Conservation (phyloP, 306 rosid genomes). For the Cotoneaster glaucophyllus region DNA sequence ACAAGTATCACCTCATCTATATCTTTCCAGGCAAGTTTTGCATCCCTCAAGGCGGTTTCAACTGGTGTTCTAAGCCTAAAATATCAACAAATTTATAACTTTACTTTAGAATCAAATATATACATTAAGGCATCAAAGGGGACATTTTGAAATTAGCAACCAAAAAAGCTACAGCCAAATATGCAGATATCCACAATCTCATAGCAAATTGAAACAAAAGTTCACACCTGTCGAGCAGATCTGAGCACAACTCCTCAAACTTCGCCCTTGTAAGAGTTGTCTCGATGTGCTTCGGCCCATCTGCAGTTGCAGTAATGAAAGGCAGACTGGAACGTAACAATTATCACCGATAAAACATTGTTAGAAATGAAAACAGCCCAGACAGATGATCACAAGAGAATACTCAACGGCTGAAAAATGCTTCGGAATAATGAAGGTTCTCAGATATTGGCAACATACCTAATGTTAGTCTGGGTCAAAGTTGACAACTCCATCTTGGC, state of each 20-base stretch:
- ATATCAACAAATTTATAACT: not conserved
- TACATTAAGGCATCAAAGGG: not conserved
- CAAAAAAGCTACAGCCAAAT: not conserved
- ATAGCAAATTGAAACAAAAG: not conserved
- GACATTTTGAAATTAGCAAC: not conserved
- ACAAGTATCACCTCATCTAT: slow-evolving; percentile 77
- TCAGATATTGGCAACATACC: slow-evolving; percentile 30
- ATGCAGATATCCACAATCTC: not conserved
- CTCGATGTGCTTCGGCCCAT: slow-evolving; percentile 96
- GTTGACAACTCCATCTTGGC: slow-evolving; percentile 92
- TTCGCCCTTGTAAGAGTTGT: slow-evolving; percentile 84
- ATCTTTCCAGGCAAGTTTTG: slow-evolving; percentile 74
- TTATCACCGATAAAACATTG: not conserved
- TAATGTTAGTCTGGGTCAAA: slow-evolving; percentile 76
- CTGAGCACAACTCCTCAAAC: slow-evolving; percentile 84
- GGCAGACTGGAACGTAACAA: slow-evolving; percentile 50
- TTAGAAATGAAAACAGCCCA: not conserved
- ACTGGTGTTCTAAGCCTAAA: slow-evolving; percentile 80
- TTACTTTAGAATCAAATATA: not conserved
- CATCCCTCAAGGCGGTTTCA: slow-evolving; percentile 88
- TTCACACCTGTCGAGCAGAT: slow-evolving; percentile 79
- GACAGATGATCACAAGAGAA: not conserved
- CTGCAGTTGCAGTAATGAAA: slow-evolving; percentile 85
- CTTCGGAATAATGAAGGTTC: not conserved
- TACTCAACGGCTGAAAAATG: not conserved